Evolutionary conservation across 1,139 yeast species (phyloP).

Genomic region (Geotrichum australiense): DNA sequence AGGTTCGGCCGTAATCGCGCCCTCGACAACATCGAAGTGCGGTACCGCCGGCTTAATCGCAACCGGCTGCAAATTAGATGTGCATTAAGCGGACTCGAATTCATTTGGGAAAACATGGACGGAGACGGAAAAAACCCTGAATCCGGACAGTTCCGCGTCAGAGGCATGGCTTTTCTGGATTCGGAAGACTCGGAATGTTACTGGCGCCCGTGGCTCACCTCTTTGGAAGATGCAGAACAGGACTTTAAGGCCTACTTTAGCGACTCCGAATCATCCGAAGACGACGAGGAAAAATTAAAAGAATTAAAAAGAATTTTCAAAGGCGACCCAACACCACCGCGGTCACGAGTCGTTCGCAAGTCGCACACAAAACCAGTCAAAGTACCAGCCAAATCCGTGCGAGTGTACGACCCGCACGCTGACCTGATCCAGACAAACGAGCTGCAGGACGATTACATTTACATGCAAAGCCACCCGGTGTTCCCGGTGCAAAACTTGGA

Average conservation of each 20-base stretch:
- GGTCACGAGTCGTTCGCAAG: not conserved
- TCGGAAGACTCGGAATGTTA: slow-evolving; percentile 28
- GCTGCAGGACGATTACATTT: slow-evolving; percentile 16
- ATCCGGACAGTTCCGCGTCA: slow-evolving; percentile 22
- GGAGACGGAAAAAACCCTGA: not conserved
- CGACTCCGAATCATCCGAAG: slow-evolving; percentile 10
- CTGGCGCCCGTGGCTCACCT: slow-evolving; percentile 27
- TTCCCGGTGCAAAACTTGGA: slow-evolving; percentile 4
- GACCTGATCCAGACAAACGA: slow-evolving; percentile 12
- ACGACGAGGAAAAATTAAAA: slow-evolving; percentile 14
- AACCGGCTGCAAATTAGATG: slow-evolving; percentile 10
- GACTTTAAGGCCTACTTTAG: slow-evolving; percentile 21
- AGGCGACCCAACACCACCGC: slow-evolving; percentile 1
- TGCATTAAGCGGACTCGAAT: slow-evolving; percentile 19
- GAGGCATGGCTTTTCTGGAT: slow-evolving; percentile 24
- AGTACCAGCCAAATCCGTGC: not conserved
- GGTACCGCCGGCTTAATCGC: slow-evolving; percentile 10
- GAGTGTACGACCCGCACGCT: slow-evolving; percentile 12
- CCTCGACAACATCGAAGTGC: slow-evolving; percentile 5
- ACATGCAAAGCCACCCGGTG: slow-evolving; percentile 14
- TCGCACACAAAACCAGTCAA: not conserved
- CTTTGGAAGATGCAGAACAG: slow-evolving; percentile 22
- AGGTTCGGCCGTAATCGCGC: not conserved
- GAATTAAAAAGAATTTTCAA: slow-evolving; percentile 7
- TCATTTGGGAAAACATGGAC: slow-evolving; percentile 23